Evolutionary conservation across 169 alveolate species (phyloP), one percentile per base, ranked within the genome.

Genomic region (Prorocentrum cordatum): DNA sequence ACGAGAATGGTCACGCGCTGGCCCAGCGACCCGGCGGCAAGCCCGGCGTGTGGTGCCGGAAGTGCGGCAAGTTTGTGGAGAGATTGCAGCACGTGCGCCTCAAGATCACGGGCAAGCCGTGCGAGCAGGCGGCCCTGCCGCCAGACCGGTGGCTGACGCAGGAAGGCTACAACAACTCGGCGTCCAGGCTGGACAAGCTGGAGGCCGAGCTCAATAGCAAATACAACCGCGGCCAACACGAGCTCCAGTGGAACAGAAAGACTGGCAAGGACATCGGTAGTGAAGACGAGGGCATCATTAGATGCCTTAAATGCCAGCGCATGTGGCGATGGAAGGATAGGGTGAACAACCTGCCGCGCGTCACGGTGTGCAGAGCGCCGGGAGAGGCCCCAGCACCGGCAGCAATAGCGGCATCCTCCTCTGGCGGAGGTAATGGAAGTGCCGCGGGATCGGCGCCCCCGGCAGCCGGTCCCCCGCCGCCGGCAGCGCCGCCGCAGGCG

Each of bases 241-340:
- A 29, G 2, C 39, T 71, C 1, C 26, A 12, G 26, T 71, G 67
- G 83, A 71, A 71, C 36, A 16, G 80, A 3, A 7, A 38, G 9
- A 47, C 33, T 1, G 83, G 83, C 6, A 71, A 71, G 39, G 50
- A 6, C 9, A 3, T 1, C 3, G 33, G 12, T n/a, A 27, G 47
- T 0, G 2, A 27, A 2, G 62, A 42, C 33, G 83, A 45, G n/a
- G 83, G 83, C 1, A 16, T 45, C 12, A 27, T 71, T 14, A 16
- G 12, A 7, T 71, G 83, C 47, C 4, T 27, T 10, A 24, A 32
- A 1, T 71, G 83, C 47, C 26, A 47, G 9, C 42, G 67, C 1
- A 54, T 42, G 47, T 71, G 83, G 83, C 27, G 83, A 5, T 68
- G 80, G 80, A 70, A 70, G 33, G 42, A 70, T 29, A 3, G 83